These are phyloP conservation scores for Elasticomyces elasticus DNA, from an alignment of 495 filamentous ascomycete species.

Conservation along the genomic window DNA sequence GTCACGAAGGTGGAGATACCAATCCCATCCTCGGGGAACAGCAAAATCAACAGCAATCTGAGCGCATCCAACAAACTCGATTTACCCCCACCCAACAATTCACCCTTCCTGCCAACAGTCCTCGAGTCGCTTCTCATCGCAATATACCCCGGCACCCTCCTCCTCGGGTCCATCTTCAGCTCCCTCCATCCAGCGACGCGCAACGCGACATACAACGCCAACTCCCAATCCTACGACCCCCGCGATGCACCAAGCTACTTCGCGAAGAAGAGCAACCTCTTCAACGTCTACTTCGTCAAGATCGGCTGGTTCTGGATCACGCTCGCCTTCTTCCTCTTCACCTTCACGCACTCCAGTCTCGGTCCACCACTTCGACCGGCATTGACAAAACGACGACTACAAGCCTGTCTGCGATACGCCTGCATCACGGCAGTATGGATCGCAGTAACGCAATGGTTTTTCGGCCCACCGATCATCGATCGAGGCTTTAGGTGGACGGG, in stretches of 20 bases:
- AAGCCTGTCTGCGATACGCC: conserved; percentile 53
- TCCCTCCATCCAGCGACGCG: conserved; percentile 61
- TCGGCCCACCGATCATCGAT: conserved; percentile 83
- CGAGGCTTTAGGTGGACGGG: conserved; percentile 72
- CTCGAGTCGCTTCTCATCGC: conserved; percentile 51
- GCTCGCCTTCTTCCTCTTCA: conserved; percentile 52
- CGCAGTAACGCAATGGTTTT: conserved; percentile 88
- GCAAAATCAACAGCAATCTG: conserved; percentile 7
- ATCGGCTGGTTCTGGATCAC: conserved; percentile 88
- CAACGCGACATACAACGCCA: conserved; percentile 45
- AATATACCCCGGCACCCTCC: conserved; percentile 66
- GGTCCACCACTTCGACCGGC: conserved; percentile 28
- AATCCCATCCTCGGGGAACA: conserved; percentile 1
- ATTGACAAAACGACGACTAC: conserved; percentile 33
- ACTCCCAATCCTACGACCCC: conserved; percentile 47
- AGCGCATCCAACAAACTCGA: neutral
- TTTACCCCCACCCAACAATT: conserved; percentile 21
- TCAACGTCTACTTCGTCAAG: conserved; percentile 91
- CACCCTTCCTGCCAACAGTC: conserved; percentile 49
- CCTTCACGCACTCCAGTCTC: conserved; percentile 48
- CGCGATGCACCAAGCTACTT: conserved; percentile 72
- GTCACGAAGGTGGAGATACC: conserved; percentile 7
- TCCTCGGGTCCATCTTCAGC: conserved; percentile 71
- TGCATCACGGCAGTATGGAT: conserved; percentile 80
- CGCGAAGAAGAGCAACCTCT: conserved; percentile 78